Evolutionary conservation across 2,329 filamentous ascomycete genomes (phyloP).

Genomic region (Botrytis elliptica): DNA sequence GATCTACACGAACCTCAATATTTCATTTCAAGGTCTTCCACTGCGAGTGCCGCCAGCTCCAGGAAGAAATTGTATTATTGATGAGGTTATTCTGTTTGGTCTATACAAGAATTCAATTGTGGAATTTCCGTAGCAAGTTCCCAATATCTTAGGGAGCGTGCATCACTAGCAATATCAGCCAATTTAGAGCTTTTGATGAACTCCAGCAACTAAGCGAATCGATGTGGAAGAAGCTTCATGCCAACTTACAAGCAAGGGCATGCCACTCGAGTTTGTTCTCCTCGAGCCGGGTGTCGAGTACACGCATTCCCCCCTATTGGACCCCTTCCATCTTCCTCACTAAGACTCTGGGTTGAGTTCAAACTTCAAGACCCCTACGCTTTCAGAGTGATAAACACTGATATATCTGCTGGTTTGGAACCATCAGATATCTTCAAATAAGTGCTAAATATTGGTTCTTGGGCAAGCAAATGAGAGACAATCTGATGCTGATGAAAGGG

Average conservation of each 20-base stretch:
- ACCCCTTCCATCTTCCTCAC: background rate
- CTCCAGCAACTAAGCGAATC: background rate
- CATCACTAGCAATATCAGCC: background rate
- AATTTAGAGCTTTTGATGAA: background rate
- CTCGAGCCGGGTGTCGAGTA: background rate
- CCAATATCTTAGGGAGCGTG: background rate
- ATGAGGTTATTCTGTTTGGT: background rate
- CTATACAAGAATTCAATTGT: background rate
- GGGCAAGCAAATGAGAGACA: background rate
- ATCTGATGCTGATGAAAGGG: background rate
- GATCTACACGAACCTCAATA: background rate
- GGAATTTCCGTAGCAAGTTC: background rate
- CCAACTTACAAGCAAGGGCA: background rate
- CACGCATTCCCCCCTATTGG: background rate
- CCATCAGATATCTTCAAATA: background rate
- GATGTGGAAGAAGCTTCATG: background rate
- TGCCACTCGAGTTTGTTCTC: background rate
- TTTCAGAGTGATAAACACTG: background rate
- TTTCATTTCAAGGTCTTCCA: background rate
- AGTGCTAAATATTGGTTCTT: background rate
- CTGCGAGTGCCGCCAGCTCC: background rate
- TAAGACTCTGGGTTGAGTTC: background rate
- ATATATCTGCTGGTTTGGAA: background rate
- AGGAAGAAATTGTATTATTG: background rate
- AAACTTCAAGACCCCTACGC: background rate